These are phyloP conservation scores for Plasmodium malariae DNA, from an alignment of 169 alveolate species.

Conservation along the genomic window DNA sequence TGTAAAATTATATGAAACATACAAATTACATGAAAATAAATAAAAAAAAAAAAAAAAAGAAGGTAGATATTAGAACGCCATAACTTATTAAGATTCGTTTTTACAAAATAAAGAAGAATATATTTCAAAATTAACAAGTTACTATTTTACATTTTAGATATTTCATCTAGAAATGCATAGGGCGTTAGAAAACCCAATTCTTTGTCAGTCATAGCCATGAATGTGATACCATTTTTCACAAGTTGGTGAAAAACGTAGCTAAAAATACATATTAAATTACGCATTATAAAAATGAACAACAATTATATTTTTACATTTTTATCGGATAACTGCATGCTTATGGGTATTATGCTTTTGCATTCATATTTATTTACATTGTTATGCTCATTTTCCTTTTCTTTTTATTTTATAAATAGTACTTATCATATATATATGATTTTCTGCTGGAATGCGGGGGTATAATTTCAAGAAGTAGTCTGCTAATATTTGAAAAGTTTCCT, in stretches of 20 bases:
- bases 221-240: slow-evolving; percentile 72
- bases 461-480: slow-evolving; percentile 72
- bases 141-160: slow-evolving; percentile 56
- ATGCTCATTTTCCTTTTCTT: neutral
- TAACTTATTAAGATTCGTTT: neutral
- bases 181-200: slow-evolving; percentile 73
- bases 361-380: neutral
- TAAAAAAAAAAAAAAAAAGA: neutral
- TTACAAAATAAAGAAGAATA: neutral
- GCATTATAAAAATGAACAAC: neutral
- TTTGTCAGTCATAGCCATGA: slow-evolving; percentile 75
- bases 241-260: slow-evolving; percentile 76
- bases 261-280: neutral
- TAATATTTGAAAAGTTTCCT: slow-evolving; percentile 69
- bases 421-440: slow-evolving; percentile 71
- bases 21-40: neutral
- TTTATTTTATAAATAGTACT: slow-evolving; percentile 24
- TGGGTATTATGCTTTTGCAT: neutral
- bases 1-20: slow-evolving; percentile 8
- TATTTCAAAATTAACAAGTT: neutral
- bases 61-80: neutral
- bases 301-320: neutral
- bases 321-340: neutral
- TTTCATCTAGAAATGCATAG: slow-evolving; percentile 71
- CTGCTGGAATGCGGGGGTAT: slow-evolving; percentile 73